A percentile compares a stretch with the other conserved stretches of the same genome.
phyloP scores from a whole-genome alignment of 768 basidiomycete genomes.

The Boletus fagicola region DNA sequence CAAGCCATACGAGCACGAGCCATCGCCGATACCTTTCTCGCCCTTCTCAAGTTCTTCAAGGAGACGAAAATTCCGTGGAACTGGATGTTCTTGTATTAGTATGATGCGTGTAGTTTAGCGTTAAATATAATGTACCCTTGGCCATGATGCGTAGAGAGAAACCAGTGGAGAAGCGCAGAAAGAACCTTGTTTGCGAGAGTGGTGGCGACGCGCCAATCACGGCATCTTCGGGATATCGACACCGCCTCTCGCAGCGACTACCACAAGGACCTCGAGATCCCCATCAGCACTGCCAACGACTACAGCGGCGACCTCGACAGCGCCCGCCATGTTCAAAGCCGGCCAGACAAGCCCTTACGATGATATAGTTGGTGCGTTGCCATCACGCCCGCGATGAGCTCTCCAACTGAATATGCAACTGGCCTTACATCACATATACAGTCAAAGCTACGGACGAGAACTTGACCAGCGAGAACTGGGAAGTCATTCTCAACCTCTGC shows the following conservation, averaged over 20 bases:
- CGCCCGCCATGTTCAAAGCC: conserved; percentile 63
- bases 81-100: conserved; percentile 41
- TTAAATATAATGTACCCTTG: conserved; percentile 41
- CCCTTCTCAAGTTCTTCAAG: conserved; percentile 99
- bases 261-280: conserved; percentile 1
- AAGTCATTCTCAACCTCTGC: conserved; percentile 87
- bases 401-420: conserved; percentile 4
- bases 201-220: conserved; percentile 14
- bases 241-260: conserved; percentile 33
- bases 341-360: conserved; percentile 77
- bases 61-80: conserved; percentile 94
- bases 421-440: conserved; percentile 32
- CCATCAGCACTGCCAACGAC: conserved; percentile 14
- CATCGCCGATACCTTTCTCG: conserved; percentile 99
- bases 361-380: conserved; percentile 79
- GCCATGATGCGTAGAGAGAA: conserved; percentile 40
- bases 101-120: background rate
- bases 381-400: conserved; percentile 5
- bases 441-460: conserved; percentile 98
- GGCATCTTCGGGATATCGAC: conserved; percentile 13
- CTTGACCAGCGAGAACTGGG: conserved; percentile 94
- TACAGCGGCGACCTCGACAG: conserved; percentile 13
- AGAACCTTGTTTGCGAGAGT: background rate
- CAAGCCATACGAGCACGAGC: conserved; percentile 94
- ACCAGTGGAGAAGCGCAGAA: conserved; percentile 8